A percentile compares a stretch with the other conserved stretches of the same genome.
Conservation (phyloP, 257 asterid genomes). For the Rehmannia glutinosa region DNA sequence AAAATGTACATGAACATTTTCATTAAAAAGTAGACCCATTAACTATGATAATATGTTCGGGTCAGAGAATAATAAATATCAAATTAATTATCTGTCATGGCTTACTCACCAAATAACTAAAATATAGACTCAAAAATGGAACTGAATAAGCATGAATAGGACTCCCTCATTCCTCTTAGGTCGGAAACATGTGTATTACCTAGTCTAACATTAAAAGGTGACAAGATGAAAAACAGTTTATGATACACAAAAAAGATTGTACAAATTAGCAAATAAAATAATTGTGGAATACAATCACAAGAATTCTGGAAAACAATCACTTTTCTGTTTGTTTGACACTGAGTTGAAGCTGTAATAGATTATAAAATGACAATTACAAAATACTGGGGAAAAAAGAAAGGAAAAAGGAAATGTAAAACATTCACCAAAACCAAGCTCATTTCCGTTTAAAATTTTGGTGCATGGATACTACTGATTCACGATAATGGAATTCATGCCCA, state of each 20-base stretch:
- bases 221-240: background rate
- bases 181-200: too few species aligned
- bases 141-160: too few species aligned
- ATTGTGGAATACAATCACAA: background rate
- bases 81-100: background rate
- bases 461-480: background rate
- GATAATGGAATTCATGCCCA: background rate
- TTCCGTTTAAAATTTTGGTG: background rate
- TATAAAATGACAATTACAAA: background rate
- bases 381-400: background rate
- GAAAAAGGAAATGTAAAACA: background rate
- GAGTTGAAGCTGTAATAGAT: background rate
- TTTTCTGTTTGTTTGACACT: background rate
- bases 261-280: too few species aligned
- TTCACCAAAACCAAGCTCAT: background rate
- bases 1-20: background rate
- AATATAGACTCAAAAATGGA: too few species aligned
- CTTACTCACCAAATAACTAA: too few species aligned
- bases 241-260: background rate
- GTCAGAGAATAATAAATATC: background rate
- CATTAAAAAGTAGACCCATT: background rate
- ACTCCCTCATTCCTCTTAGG: too few species aligned
- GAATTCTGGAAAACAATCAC: background rate
- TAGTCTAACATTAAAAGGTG: too few species aligned
- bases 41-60: background rate